Base-by-base conservation (phyloP, 257 asterid species). In the Ligustrum vulgare region DNA sequence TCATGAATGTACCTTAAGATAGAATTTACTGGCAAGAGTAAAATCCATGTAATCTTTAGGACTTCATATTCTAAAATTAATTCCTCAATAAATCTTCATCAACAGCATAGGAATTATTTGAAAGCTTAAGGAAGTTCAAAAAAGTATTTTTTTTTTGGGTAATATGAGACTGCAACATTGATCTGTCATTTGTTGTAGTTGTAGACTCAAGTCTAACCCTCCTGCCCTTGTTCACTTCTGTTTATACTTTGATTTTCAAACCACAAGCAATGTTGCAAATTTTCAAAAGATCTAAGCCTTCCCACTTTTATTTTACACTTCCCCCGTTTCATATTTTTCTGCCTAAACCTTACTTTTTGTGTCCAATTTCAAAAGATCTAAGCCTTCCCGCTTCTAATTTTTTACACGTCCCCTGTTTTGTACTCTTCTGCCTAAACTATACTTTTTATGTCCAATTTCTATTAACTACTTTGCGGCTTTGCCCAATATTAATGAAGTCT, bases 221-320 rank as follows among this genome's bases (percentile, higher is more conserved):
- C 16, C 34, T 9, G 16, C 66, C 45, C 45, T 13, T 0, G 6
- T 60, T 60, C 32, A 60, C 8, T 23, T 60, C 67, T 23, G 34
- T 60, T 60, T 60, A 23, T 60, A 34, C 33, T 60, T 60, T 60
- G 67, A 25, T 25, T n/a, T 11, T 60, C 64, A 23, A 23, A 22
- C 66, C 34, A 10, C 32, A 23, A 60, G 8, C 67, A 56, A 20
- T 56, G 25, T 56, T 22, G 45, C 25, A 45, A 36, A 43, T 35
- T 71, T 64, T 70, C 70, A 16, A 4, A 36, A 70, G 73, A 36
- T 12, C 13, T 35, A 67, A 51, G 69, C 43, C 5, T 54, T 67
- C 31, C 54, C 58, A 25, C 11, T 70, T 20, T 2, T 64, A 63
- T 65, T 4, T 23, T 20, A 36, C 31, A 49, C 20, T 36, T 70